Evolutionary conservation across 2,329 filamentous ascomycete genomes (phyloP), one percentile per base, ranked within the genome.

Genomic region (Didymosphaeria variabile): DNA sequence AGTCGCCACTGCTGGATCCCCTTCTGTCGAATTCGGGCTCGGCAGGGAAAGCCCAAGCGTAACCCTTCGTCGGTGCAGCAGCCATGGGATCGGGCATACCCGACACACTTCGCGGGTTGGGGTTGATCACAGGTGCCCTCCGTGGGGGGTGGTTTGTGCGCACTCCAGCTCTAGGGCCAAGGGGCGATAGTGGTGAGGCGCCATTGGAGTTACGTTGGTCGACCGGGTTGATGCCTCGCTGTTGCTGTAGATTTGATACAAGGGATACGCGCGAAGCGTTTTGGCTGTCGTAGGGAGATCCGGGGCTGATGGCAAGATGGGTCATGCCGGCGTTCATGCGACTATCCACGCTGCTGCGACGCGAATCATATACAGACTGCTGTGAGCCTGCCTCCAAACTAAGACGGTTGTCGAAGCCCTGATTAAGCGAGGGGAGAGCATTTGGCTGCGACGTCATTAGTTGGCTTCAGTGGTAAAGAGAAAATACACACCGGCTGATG

Each of bases 1-100:
- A 81, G 50, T 81, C 80, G 65, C 78, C 79, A 63, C 84, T 85
- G 64, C 81, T 83, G 17, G 81, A 83, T 34, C 77, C 80, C 59
- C 82, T 74, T 57, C 80, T 74, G 42, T 84, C 81, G 45, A 36
- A 6, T 36, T 82, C 84, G 38, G 78, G 81, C 60, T 90, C 88
- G 72, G 92, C 91, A 1, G 91, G 91, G 68, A 94, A 94, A 67
- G 91, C 91, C 91, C 91, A 94, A 5, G 91, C 90, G 75, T 91
- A 91, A 74, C 91, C 91, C 77, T 93, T 93, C 12, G 90, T 94
- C 5, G 91, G 91, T 74, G 92, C 90, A 32, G 90, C 89, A 42
- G 91, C 91, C 67, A 81, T 84, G 7, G 83, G 83, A 72, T 85
- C 81, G 82, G 89, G 72, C 87, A 90, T 80, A 85, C 91, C 72